Base-by-base conservation (phyloP, 441 rosid species). In the Gossypium lobatum region DNA sequence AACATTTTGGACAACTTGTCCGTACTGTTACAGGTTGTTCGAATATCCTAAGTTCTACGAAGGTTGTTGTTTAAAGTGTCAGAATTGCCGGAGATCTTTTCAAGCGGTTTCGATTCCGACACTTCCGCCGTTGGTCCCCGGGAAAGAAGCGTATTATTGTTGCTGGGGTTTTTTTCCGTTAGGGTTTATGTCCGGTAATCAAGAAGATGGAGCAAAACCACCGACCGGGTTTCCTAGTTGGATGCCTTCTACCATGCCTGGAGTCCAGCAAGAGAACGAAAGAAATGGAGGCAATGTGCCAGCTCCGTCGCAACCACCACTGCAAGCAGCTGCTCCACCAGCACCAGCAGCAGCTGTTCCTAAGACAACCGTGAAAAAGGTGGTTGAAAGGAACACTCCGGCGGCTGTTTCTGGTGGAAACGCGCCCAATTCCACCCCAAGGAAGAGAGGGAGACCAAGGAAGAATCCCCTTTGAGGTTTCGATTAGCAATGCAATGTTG, bases 1-100 rank as follows among this genome's bases (percentile, higher is more conserved):
- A 1, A 87, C 93, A 67, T 95, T 95, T 82, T 95, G 97, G 99
- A 95, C 99, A 18, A 88, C 90, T 2, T 95, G 97, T 57, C 99
- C 97, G 0, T 93, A 93, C 73, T 95, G 98, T 75, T 92, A 87
- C 64, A 68, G 87, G 13, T 78, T 95, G 54, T 95, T 82, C 31
- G 99, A 95, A 89, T 93, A 92, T 76, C 92, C 96, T 25, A 84
- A 77, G 83, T 87, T 83, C 76, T 96, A 96, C 59, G 91, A 88
- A 85, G 86, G 87, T 62, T 96, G 93, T 70, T 91, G 97, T 73
- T 58, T 93, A 75, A 75, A 88, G 80, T 95, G 99, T 68, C 90
- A 87, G 77, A 85, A 73, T 46, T 95, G 97, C 25, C 71, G 77
- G 57, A 80, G 89, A 70, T 91, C 97, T 21, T 96, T 93, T 72